A percentile compares a stretch with the other conserved stretches of the same genome.
Evolutionary conservation across 371 early-diverging fungal genomes (phyloP).

Genomic region (Syncephalastrum racemosum): DNA sequence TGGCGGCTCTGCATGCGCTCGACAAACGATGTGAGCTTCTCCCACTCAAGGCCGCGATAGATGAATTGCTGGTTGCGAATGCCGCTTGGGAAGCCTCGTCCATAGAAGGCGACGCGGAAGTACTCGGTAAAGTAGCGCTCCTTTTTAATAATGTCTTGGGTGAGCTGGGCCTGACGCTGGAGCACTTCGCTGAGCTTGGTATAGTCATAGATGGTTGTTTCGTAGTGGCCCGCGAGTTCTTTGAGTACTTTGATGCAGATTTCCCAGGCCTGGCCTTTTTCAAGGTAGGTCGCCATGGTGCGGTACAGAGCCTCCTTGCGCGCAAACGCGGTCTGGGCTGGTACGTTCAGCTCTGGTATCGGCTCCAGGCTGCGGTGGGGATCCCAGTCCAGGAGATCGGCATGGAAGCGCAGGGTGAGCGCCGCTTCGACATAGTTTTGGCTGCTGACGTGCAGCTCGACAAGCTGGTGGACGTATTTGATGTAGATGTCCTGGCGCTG

Average conservation of each 20-base stretch:
- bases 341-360: conserved; percentile 54
- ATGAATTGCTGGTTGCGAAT: conserved; percentile 70
- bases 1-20: conserved; percentile 74
- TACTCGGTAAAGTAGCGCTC: conserved; percentile 70
- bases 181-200: conserved; percentile 54
- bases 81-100: conserved; percentile 59
- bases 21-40: conserved; percentile 72
- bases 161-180: conserved; percentile 56
- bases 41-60: conserved; percentile 75
- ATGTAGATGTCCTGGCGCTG: conserved; percentile 68
- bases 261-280: conserved; percentile 73
- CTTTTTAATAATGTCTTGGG: conserved; percentile 57
- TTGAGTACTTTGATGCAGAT: conserved; percentile 63
- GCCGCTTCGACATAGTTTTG: conserved; percentile 72
- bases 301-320: conserved; percentile 68
- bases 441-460: conserved; percentile 58
- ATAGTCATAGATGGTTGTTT: conserved; percentile 57
- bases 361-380: conserved; percentile 44
- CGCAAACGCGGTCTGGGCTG: conserved; percentile 55
- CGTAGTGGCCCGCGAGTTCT: conserved; percentile 63
- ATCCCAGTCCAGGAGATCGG: conserved; percentile 69
- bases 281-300: conserved; percentile 62
- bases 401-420: conserved; percentile 67
- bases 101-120: conserved; percentile 79
- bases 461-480: conserved; percentile 71